A percentile compares a stretch with the other conserved stretches of the same genome.
Conservation (phyloP, 2,329 filamentous ascomycete species). For the Zasmidium citrigriseum region DNA sequence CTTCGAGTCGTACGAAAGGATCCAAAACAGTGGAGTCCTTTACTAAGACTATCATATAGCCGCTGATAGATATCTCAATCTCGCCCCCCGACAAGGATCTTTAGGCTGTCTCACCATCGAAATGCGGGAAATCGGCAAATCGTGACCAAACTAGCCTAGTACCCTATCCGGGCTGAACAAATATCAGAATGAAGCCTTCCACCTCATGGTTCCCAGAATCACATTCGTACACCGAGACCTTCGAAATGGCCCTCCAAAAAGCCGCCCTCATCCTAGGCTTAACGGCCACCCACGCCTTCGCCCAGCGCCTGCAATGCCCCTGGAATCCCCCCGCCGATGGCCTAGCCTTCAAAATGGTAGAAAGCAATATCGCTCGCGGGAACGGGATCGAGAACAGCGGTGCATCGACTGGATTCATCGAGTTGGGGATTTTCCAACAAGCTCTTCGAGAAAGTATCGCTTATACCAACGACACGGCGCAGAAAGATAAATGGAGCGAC, state of each 20-base stretch:
- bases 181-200: not conserved
- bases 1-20: no score
- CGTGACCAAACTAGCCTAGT: not conserved
- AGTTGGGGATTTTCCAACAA: slow-evolving; percentile 39
- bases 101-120: not conserved
- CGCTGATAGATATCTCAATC: no score
- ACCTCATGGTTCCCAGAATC: no score
- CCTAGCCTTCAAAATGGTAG: slow-evolving; percentile 29
- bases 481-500: slow-evolving; percentile 12
- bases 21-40: no score
- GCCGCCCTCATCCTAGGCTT: not conserved
- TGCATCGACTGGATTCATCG: slow-evolving; percentile 27
- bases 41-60: no score
- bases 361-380: slow-evolving; percentile 34
- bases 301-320: slow-evolving; percentile 13
- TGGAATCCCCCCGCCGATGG: not conserved
- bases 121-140: not conserved
- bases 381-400: slow-evolving; percentile 31
- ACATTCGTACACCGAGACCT: no score
- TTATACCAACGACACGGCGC: slow-evolving; percentile 15
- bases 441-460: slow-evolving; percentile 28
- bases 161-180: not conserved
- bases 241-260: no score
- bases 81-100: not conserved
- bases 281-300: not conserved